Conservation (phyloP, 2,329 filamentous ascomycete species). For the Talaromyces sp. region DNA sequence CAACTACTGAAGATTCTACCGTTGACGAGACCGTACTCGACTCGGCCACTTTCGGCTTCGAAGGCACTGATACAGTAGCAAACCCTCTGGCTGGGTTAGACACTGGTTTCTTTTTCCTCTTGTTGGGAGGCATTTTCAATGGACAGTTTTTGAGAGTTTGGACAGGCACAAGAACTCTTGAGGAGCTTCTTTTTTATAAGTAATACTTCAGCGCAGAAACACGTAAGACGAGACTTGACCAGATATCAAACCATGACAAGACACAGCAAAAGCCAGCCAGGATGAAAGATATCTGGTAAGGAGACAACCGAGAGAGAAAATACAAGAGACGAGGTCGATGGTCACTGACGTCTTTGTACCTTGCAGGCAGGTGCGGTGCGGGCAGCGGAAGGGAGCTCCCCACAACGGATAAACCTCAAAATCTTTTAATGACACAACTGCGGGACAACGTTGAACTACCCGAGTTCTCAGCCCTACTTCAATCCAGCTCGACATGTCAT, state of each 20-base stretch:
- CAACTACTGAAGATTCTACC: conserved; percentile 23
- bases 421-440: conserved; percentile 35
- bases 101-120: conserved; percentile 88
- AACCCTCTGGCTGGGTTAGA: conserved; percentile 88
- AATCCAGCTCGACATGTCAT: conserved; percentile 24
- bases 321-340: background rate
- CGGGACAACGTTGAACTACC: conserved; percentile 22
- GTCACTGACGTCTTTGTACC: conserved; percentile 15
- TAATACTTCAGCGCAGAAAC: background rate
- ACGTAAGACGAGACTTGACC: background rate
- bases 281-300: background rate
- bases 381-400: conserved; percentile 18
- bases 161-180: too few species aligned
- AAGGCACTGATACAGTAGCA: conserved; percentile 86
- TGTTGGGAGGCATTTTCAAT: conserved; percentile 59
- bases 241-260: background rate
- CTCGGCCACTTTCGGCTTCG: conserved; percentile 60
- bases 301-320: background rate
- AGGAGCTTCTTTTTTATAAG: background rate
- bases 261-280: background rate
- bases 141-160: too few species aligned
- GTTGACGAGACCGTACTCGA: conserved; percentile 26
- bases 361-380: conserved; percentile 20
- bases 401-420: conserved; percentile 30
- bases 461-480: conserved; percentile 17